phyloP scores from a whole-genome alignment of 2,329 filamentous ascomycete species.

The Tolypocladium nubicola region DNA sequence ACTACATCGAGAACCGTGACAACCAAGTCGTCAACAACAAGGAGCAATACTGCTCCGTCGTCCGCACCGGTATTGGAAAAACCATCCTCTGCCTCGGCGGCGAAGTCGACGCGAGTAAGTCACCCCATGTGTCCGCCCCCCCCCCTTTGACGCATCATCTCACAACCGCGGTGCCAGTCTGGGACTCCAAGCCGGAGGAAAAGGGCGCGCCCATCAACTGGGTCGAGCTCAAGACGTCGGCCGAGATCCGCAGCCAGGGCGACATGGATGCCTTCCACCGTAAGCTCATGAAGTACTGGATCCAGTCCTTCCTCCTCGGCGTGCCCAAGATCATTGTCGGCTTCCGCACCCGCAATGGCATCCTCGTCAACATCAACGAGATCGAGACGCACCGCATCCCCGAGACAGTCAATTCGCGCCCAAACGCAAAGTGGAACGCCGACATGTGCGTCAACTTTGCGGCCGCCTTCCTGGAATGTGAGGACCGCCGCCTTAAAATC shows the following conservation, averaged over 20 bases:
- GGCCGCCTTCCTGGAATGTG: conserved; percentile 65
- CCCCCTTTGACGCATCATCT: neutral
- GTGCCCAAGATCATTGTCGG: conserved; percentile 89
- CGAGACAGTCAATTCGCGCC: conserved; percentile 55
- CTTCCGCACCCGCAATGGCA: conserved; percentile 64
- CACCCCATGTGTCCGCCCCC: conserved; percentile 1
- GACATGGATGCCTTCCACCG: conserved; percentile 72
- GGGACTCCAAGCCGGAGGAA: conserved; percentile 66
- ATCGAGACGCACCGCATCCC: conserved; percentile 74
- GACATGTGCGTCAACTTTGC: conserved; percentile 92
- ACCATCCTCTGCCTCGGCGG: conserved; percentile 71
- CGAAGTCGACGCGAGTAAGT: conserved; percentile 76
- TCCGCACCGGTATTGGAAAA: conserved; percentile 75
- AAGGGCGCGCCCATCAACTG: conserved; percentile 67
- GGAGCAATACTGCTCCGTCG: conserved; percentile 91
- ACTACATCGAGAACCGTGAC: conserved; percentile 69
- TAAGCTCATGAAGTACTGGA: conserved; percentile 93
- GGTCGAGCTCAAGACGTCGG: conserved; percentile 91
- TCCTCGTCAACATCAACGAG: conserved; percentile 63
- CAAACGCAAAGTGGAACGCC: conserved; percentile 71
- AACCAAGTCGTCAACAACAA: conserved; percentile 71
- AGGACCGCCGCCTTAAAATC: conserved; percentile 19
- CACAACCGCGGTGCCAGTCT: conserved; percentile 40
- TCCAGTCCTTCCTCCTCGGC: conserved; percentile 87
- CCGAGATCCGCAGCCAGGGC: conserved; percentile 54